A percentile compares a stretch with the other conserved stretches of the same genome.
These are phyloP conservation scores for Colletotrichum kahawae DNA, from an alignment of 2,329 filamentous ascomycete genomes.

Conservation along the genomic window DNA sequence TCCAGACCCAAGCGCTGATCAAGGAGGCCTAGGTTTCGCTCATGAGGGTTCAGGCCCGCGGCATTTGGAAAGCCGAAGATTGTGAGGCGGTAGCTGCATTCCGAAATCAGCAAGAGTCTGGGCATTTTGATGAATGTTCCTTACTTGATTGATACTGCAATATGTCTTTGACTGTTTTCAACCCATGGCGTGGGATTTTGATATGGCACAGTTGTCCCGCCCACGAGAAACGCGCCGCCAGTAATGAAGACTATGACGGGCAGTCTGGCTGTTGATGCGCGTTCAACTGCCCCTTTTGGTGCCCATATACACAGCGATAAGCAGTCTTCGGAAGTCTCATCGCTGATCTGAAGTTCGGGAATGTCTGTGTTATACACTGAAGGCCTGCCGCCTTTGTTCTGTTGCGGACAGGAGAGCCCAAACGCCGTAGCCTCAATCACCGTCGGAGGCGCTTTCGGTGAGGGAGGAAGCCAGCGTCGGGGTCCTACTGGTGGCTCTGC, in stretches of 20 bases:
- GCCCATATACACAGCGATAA: not conserved
- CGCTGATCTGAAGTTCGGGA: not conserved
- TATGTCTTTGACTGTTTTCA: constrained; percentile 27
- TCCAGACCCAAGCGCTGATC: not conserved
- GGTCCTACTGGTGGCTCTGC: not conserved
- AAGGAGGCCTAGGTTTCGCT: not conserved
- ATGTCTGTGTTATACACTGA: not conserved
- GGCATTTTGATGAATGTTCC: accelerated
- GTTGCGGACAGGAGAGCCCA: not conserved
- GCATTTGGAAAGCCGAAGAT: constrained; percentile 34
- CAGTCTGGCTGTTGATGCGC: not conserved
- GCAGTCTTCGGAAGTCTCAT: not conserved
- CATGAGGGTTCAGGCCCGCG: constrained; percentile 20
- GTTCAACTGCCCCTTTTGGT: not conserved
- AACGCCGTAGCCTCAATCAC: not conserved
- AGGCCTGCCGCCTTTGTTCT: not conserved
- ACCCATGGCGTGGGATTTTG: constrained; percentile 29
- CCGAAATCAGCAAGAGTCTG: not conserved
- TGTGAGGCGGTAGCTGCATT: constrained; percentile 28
- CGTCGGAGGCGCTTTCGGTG: not conserved
- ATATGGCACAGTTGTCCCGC: constrained; percentile 28
- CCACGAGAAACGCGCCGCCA: constrained; percentile 29
- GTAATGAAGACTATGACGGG: not conserved
- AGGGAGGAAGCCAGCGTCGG: not conserved
- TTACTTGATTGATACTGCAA: constrained; percentile 27